These are phyloP conservation scores for Porcisia hertigi DNA, from an alignment of 208 protist species.

Conservation along the genomic window DNA sequence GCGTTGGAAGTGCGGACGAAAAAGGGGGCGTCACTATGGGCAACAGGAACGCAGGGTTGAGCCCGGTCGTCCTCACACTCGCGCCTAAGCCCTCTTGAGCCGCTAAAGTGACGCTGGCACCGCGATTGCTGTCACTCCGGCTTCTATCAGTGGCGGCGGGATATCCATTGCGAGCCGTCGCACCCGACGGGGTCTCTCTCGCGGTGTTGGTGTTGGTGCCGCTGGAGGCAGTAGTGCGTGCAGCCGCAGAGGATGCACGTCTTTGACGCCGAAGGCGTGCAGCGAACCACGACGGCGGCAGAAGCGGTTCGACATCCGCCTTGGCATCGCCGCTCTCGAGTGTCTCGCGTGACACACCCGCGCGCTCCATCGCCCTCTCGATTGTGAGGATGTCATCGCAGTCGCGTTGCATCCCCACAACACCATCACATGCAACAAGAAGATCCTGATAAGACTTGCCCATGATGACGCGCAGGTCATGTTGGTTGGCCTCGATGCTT, in stretches of 20 bases:
- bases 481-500: slow-evolving; percentile 58
- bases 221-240: background rate
- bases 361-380: slow-evolving; percentile 24
- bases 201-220: background rate
- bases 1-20: background rate
- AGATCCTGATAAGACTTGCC: slow-evolving; percentile 63
- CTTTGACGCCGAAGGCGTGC: background rate
- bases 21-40: background rate
- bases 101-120: background rate
- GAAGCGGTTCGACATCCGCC: background rate
- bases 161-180: background rate
- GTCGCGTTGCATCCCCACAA: slow-evolving; percentile 51
- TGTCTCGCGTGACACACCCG: background rate
- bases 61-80: background rate
- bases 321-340: background rate
- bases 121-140: background rate
- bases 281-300: slow-evolving; percentile 10
- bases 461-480: slow-evolving; percentile 46
- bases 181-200: background rate
- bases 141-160: too few relatives aligned
- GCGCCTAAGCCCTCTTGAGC: background rate
- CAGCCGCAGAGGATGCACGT: background rate
- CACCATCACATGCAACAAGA: slow-evolving; percentile 53
- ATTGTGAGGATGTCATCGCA: slow-evolving; percentile 47
- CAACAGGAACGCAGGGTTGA: background rate